Evolutionary conservation across 148 eudicot genomes (phyloP), one percentile per base, ranked within the genome.

Genomic region (Camellia granthamiana): DNA sequence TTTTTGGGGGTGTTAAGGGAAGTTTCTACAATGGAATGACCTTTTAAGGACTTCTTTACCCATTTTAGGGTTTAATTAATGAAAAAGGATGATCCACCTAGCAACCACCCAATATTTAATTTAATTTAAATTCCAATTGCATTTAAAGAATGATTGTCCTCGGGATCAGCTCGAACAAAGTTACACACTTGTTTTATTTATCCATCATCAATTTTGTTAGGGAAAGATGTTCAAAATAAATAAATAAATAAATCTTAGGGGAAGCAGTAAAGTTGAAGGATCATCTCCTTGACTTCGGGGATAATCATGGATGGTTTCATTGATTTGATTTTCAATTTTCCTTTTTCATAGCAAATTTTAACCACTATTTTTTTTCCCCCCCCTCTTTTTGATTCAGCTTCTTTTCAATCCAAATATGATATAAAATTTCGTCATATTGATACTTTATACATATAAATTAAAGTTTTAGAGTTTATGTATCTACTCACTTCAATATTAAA

Each of bases 21-120:
- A 71, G 58, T 7, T 71, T 49, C 56, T 47, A 18, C 30, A n/a
- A n/a, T 18, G 74, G 38, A 49, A 71, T 49, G 38, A 71, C 52
- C 74, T 19, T 71, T 71, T 71, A 49, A 9, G 56, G 4, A 14
- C 30, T 71, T 71, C 5, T 47, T 71, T 71, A 49, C 5, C 9
- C 19, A 46, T 46, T 47, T 47, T 46, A 5, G 6, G 74, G n/a
- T 47, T 46, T 71, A 9, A 46, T 71, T 71, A 46, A n/a, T n/a
- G 47, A 6, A 7, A n/a, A 71, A 7, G 3, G 58, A 71, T 71
- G 58, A 49, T 47, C 58, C 74, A 71, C 74, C 30, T 18, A 71
- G 46, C 73, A 69, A 69, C 54, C 52, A 69, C 73, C 73, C 73
- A 65, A 65, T 65, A 65, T 65, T 69, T 19, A 19, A 69, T 65